phyloP scores from a whole-genome alignment of 176 grass and related monocot genomes.

The Rhynchospora breviuscula region DNA sequence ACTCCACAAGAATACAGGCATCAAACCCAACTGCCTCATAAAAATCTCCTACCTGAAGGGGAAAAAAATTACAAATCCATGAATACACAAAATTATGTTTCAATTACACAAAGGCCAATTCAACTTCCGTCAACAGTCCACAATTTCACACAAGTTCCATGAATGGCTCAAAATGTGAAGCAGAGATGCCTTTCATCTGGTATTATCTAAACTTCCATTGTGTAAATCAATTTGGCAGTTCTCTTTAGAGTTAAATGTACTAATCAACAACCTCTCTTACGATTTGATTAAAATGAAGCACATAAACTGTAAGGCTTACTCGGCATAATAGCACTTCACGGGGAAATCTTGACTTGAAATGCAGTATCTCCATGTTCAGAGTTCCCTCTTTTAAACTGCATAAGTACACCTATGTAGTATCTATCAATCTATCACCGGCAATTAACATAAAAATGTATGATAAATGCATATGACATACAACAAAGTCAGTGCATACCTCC shows the following conservation, averaged over 20 bases:
- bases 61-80: neutral
- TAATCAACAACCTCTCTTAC: neutral
- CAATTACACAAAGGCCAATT: neutral
- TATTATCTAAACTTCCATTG: neutral
- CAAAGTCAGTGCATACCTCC: conserved; percentile 54
- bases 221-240: neutral
- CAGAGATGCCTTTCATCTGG: neutral
- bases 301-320: conserved; percentile 41
- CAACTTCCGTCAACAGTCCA: neutral
- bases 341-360: conserved; percentile 84
- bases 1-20: conserved; percentile 93
- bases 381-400: conserved; percentile 97
- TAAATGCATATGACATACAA: neutral
- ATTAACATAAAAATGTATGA: conserved; percentile 5
- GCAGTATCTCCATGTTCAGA: conserved; percentile 87
- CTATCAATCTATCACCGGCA: conserved; percentile 12
- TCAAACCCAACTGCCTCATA: conserved; percentile 97
- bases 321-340: conserved; percentile 90
- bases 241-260: neutral
- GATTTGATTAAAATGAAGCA: conserved; percentile 1
- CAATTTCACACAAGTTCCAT: neutral
- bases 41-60: conserved; percentile 87
- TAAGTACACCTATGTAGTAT: neutral
- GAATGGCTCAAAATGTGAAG: neutral
- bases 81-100: neutral